These are phyloP conservation scores for Myriosclerotinia curreyana DNA, from an alignment of 2,329 filamentous ascomycete genomes.

Conservation along the genomic window DNA sequence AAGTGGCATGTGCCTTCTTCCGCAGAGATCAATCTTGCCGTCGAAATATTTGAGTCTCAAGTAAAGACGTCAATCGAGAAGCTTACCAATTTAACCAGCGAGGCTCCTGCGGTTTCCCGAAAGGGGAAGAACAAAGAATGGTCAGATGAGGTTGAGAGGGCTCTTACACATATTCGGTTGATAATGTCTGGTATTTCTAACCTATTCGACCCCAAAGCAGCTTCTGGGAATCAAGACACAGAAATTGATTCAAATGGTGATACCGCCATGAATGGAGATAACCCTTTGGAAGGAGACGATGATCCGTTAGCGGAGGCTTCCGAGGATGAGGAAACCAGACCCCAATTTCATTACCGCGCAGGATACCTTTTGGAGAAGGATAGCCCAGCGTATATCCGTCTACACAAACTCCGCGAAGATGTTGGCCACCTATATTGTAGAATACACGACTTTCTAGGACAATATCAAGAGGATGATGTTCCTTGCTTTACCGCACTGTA, in stretches of 20 bases:
- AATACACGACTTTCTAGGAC: conserved; percentile 78
- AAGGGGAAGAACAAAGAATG: conserved; percentile 97
- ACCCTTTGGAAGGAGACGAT: conserved; percentile 54
- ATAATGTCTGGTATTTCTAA: conserved; percentile 86
- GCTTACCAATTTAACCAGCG: conserved; percentile 74
- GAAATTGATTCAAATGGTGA: conserved; percentile 47
- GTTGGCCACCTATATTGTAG: conserved; percentile 77
- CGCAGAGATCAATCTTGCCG: conserved; percentile 82
- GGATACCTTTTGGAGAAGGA: conserved; percentile 73
- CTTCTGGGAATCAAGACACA: conserved; percentile 52
- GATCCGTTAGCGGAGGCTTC: conserved; percentile 58
- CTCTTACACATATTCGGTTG: conserved; percentile 83
- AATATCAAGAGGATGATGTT: conserved; percentile 91
- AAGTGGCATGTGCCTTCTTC: conserved; percentile 84
- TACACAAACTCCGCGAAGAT: conserved; percentile 77
- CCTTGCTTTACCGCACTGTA: conserved; percentile 92
- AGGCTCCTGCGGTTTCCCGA: conserved; percentile 76
- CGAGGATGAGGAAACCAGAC: conserved; percentile 78
- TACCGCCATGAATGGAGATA: conserved; percentile 47
- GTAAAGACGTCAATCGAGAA: conserved; percentile 72
- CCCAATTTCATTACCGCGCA: conserved; percentile 83
- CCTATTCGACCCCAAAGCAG: conserved; percentile 77
- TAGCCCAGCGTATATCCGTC: conserved; percentile 65
- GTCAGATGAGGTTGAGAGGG: conserved; percentile 93
- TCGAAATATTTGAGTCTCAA: conserved; percentile 84